Evolutionary conservation across 2,329 filamentous ascomycete species (phyloP).

Genomic region (Penicillium sp.): DNA sequence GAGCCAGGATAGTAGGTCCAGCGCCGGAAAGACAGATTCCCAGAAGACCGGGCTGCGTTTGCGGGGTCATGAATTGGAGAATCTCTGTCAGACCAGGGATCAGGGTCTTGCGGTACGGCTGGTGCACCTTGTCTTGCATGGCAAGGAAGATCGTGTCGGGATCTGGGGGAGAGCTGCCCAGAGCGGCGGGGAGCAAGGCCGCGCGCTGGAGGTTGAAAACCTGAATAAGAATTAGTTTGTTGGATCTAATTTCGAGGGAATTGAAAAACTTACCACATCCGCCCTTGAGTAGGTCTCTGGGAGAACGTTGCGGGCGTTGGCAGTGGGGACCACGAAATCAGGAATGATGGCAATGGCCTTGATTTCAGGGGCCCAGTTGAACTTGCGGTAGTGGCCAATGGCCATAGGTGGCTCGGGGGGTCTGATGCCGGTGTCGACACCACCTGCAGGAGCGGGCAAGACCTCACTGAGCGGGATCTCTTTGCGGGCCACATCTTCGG

Average conservation of each 20-base stretch:
- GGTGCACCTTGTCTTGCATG: conserved; percentile 98
- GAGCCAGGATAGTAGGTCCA: conserved; percentile 88
- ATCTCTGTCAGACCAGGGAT: conserved; percentile 92
- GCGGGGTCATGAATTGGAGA: conserved; percentile 84
- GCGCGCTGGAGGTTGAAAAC: conserved; percentile 92
- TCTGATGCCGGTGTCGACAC: conserved; percentile 81
- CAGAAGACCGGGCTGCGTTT: conserved; percentile 80
- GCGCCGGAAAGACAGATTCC: conserved; percentile 95
- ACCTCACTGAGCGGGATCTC: conserved; percentile 96
- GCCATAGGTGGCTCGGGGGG: conserved; percentile 87
- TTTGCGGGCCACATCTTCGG: conserved; percentile 83
- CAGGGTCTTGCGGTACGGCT: conserved; percentile 88
- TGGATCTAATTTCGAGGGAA: neutral
- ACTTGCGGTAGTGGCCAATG: conserved; percentile 96
- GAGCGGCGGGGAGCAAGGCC: conserved; percentile 82
- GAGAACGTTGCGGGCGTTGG: conserved; percentile 82
- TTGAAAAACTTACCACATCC: conserved; percentile 68
- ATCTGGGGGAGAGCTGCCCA: conserved; percentile 87
- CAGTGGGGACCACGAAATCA: conserved; percentile 93
- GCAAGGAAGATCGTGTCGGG: conserved; percentile 93
- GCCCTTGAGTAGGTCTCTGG: conserved; percentile 75
- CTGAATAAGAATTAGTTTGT: conserved; percentile 23
- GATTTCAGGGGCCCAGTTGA: conserved; percentile 90
- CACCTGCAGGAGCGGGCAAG: conserved; percentile 83
- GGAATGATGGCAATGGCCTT: conserved; percentile 97